Conservation (phyloP, 2,329 filamentous ascomycete species). For the Alternaria conjuncta region DNA sequence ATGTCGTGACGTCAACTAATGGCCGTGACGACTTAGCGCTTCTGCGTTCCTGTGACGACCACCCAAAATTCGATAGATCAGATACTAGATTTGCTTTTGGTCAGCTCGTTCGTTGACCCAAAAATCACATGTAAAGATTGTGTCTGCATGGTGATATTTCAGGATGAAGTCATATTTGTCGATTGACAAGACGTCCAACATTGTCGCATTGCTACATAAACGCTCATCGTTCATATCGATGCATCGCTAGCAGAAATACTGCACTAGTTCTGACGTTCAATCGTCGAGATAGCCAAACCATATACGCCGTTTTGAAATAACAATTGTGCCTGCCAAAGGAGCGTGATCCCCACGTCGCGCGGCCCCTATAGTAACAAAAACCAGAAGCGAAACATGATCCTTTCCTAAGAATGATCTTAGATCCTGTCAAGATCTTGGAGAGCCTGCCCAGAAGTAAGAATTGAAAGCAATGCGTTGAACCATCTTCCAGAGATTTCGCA, state of each 20-base stretch:
- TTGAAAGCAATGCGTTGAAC: conserved; percentile 12
- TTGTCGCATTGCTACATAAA: conserved; percentile 14
- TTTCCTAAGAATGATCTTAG: conserved; percentile 11
- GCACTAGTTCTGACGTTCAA: conserved; percentile 11
- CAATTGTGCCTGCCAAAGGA: conserved; percentile 18
- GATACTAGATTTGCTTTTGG: background rate
- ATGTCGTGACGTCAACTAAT: conserved; percentile 12
- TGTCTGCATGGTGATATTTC: background rate
- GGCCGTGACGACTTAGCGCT: background rate
- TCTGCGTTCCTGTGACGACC: background rate
- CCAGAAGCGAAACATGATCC: conserved; percentile 21
- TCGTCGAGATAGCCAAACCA: conserved; percentile 6
- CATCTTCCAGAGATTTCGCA: conserved; percentile 15
- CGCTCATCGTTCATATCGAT: conserved; percentile 7
- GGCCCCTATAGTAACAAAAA: conserved; percentile 18
- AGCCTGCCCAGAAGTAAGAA: conserved; percentile 1
- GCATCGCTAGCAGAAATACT: conserved; percentile 10
- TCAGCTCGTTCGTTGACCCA: background rate
- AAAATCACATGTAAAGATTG: background rate
- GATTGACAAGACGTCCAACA: conserved; percentile 5
- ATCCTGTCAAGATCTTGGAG: conserved; percentile 8
- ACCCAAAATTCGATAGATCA: background rate
- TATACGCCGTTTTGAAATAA: conserved; percentile 10
- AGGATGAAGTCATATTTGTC: background rate
- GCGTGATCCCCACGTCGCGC: conserved; percentile 16